Base-by-base conservation (phyloP, 306 rosid species). In the Malus asiatica region DNA sequence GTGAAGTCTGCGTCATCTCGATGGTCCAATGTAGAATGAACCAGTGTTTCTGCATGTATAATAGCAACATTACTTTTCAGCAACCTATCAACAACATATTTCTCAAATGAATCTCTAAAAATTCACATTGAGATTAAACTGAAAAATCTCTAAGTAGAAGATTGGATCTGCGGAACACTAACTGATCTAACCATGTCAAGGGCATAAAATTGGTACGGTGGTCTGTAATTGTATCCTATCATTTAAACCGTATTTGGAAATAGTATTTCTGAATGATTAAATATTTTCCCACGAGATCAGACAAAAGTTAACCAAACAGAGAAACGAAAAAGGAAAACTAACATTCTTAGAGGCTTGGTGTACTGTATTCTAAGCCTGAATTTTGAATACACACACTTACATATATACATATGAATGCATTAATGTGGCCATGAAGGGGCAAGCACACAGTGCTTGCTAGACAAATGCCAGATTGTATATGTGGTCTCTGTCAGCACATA, bases 21-120 rank as follows among this genome's bases (percentile, higher is more conserved):
- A 25, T 79, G 91, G 72, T 92, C 97, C 87, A 95, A 81, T 12
- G 97, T 90, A 77, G 99, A 89, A 86, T 95, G 99, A 78, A 95
- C 97, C 66, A 95, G 96, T 63, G 99, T 95, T 89, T 95, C 99
- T 95, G 97, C 88, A 81, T 14, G 78, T 60, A 77, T 42, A 80
- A 77, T 35, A 80, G 69, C 62, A 78, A 27, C 42, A 77, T 51
- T 65, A 19, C 51, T 55, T 68, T 44, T 66, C 70, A 82, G 78
- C 20, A 57, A 67, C 38, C 82, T 66, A 75, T 63, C 80, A 59
- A 30, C 45, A 58, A 62, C n/a, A n/a, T 32, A 73, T 22, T 51
- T 53, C 79, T 73, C 22, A 27, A 32, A 25, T 40, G 32, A 72
- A 53, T 42, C 38, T 16, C 68, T 25, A 60, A 40, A 7, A 12